These are phyloP conservation scores for Willaertia magna DNA, from an alignment of 208 protist species.

Conservation along the genomic window DNA sequence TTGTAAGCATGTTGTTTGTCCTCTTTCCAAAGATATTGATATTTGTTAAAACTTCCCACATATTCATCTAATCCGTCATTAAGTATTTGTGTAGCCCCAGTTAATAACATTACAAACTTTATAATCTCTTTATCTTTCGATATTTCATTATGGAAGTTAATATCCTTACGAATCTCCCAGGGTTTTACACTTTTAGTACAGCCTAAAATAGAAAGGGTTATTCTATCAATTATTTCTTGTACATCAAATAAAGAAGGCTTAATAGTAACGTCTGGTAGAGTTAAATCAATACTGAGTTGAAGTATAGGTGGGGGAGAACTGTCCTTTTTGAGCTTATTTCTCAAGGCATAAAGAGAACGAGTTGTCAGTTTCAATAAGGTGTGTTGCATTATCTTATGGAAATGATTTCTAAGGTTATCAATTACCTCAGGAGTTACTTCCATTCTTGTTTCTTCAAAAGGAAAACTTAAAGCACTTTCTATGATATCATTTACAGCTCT, in stretches of 20 bases:
- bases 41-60: slow-evolving; percentile 67
- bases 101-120: slow-evolving; percentile 79
- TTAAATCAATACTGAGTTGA: slow-evolving; percentile 80
- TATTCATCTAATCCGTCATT: slow-evolving; percentile 82
- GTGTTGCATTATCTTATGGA: slow-evolving; percentile 74
- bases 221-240: slow-evolving; percentile 82
- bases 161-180: slow-evolving; percentile 43
- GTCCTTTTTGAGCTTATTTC: slow-evolving; percentile 65
- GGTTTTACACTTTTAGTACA: slow-evolving; percentile 70
- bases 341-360: slow-evolving; percentile 68
- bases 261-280: slow-evolving; percentile 72
- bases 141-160: slow-evolving; percentile 77
- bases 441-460: neutral
- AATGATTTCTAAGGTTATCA: slow-evolving; percentile 57
- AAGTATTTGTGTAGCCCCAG: slow-evolving; percentile 68
- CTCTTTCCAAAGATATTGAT: slow-evolving; percentile 82
- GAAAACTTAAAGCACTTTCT: slow-evolving; percentile 10
- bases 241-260: slow-evolving; percentile 81
- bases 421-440: slow-evolving; percentile 11
- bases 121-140: slow-evolving; percentile 81
- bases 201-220: slow-evolving; percentile 64
- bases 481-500: slow-evolving; percentile 70
- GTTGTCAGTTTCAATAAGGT: slow-evolving; percentile 72
- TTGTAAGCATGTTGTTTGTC: slow-evolving; percentile 80
- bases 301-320: slow-evolving; percentile 64